A percentile compares a stretch with the other conserved stretches of the same genome.
phyloP scores from a whole-genome alignment of 345 rosid species.

The Populus simonii region DNA sequence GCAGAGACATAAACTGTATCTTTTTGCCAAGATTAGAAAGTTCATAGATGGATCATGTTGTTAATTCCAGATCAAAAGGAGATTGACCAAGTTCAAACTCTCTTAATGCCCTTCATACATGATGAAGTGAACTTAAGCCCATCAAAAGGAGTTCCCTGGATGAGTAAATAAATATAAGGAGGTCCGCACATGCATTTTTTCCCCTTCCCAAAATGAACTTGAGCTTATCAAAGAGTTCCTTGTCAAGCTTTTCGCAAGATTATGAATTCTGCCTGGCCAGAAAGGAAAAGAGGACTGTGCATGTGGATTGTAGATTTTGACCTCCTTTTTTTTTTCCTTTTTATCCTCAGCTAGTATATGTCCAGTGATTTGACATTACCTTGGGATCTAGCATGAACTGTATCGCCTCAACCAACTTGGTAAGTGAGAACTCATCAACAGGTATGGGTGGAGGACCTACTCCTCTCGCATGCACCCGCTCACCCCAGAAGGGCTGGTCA shows the following conservation, averaged over 20 bases:
- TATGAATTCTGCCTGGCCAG: not conserved
- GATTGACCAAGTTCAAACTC: not conserved
- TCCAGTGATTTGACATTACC: slow-evolving; percentile 32
- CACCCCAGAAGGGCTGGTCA: slow-evolving; percentile 99
- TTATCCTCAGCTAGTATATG: not conserved
- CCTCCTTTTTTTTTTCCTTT: not conserved
- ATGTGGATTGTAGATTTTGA: not conserved
- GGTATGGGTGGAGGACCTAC: slow-evolving; percentile 94
- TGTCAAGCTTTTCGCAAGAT: not conserved
- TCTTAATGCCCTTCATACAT: not conserved
- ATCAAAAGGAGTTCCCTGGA: not conserved
- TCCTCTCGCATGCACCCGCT: slow-evolving; percentile 77
- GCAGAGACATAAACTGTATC: not conserved
- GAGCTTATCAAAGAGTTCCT: not conserved
- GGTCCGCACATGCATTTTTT: not conserved
- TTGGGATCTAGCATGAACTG: slow-evolving; percentile 59
- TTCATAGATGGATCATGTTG: not conserved
- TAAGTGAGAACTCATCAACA: slow-evolving; percentile 79
- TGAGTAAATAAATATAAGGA: not conserved
- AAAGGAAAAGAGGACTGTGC: not conserved
- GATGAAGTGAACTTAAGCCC: not conserved
- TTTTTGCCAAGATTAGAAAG: not conserved
- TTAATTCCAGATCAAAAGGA: not conserved
- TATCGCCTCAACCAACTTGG: slow-evolving; percentile 72
- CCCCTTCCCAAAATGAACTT: not conserved